phyloP scores from a whole-genome alignment of 257 asterid species.

The Sherardia arvensis region DNA sequence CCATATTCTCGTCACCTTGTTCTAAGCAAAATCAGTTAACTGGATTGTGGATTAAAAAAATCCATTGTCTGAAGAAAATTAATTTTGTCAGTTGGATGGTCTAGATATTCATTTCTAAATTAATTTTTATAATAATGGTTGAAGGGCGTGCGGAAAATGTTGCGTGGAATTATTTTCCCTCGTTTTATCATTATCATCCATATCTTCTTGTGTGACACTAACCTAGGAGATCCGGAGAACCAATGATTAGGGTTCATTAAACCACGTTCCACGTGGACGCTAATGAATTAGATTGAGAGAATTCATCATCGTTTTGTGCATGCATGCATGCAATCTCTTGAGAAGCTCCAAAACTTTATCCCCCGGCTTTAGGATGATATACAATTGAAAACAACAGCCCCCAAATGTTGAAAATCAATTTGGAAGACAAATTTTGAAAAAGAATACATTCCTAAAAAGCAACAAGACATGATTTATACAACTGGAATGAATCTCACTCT shows the following conservation, averaged over 20 bases:
- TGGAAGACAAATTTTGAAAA: neutral
- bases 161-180: too few relatives aligned
- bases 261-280: conserved; percentile 17
- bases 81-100: too few relatives aligned
- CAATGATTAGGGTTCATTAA: conserved; percentile 25
- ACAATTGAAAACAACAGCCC: neutral
- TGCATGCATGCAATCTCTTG: conserved; percentile 10
- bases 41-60: too few relatives aligned
- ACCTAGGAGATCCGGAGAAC: conserved; percentile 16
- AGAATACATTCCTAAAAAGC: conserved; percentile 29
- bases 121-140: too few relatives aligned
- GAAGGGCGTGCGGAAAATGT: too few relatives aligned
- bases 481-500: conserved; percentile 33
- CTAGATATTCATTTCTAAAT: too few relatives aligned
- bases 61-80: too few relatives aligned
- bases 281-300: neutral
- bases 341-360: conserved; percentile 12
- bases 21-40: too few relatives aligned
- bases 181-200: neutral
- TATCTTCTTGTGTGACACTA: neutral
- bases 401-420: neutral
- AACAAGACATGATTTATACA: conserved; percentile 25
- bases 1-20: too few relatives aligned
- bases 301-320: conserved; percentile 18
- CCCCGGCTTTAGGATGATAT: too few relatives aligned